Conservation (phyloP, 208 protist genomes). For the Trypanosomatidae sp. region DNA sequence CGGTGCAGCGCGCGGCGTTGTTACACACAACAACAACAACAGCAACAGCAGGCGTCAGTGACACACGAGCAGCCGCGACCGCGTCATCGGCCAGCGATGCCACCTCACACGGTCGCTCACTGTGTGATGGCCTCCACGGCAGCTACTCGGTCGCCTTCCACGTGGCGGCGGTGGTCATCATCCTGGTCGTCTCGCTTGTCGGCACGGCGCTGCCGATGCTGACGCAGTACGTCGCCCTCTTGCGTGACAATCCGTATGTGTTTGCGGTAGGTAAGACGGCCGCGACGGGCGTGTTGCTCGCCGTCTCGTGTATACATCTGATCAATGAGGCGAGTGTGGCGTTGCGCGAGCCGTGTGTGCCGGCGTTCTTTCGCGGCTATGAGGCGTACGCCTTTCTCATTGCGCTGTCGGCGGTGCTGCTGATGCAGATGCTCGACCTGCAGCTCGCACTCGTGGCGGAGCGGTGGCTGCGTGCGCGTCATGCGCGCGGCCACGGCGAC, state of each 20-base stretch:
- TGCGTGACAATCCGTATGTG: constrained; percentile 25
- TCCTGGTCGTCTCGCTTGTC: constrained; percentile 26
- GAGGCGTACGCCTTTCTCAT: constrained; percentile 31
- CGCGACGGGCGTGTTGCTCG: constrained; percentile 43
- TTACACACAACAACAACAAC: neutral
- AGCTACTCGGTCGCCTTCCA: constrained; percentile 27
- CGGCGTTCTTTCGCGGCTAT: constrained; percentile 13
- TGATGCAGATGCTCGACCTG: constrained; percentile 44
- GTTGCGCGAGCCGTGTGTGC: constrained; percentile 27
- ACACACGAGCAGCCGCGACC: neutral
- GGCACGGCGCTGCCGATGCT: constrained; percentile 25
- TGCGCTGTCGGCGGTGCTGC: constrained; percentile 25
- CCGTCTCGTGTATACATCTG: constrained; percentile 36
- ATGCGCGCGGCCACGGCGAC: neutral
- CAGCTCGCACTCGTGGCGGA: constrained; percentile 19
- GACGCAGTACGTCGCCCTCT: constrained; percentile 19
- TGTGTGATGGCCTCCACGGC: constrained; percentile 10
- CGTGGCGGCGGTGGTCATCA: constrained; percentile 28
- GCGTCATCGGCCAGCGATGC: neutral
- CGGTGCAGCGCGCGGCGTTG: no score
- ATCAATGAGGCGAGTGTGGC: constrained; percentile 21
- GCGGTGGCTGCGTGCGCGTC: constrained; percentile 12
- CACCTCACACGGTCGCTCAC: constrained; percentile 1
- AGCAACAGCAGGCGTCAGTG: neutral
- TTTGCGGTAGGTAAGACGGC: constrained; percentile 29